Conservation (phyloP, 164 flowering plant species). For the Umbilicus rupestris region DNA sequence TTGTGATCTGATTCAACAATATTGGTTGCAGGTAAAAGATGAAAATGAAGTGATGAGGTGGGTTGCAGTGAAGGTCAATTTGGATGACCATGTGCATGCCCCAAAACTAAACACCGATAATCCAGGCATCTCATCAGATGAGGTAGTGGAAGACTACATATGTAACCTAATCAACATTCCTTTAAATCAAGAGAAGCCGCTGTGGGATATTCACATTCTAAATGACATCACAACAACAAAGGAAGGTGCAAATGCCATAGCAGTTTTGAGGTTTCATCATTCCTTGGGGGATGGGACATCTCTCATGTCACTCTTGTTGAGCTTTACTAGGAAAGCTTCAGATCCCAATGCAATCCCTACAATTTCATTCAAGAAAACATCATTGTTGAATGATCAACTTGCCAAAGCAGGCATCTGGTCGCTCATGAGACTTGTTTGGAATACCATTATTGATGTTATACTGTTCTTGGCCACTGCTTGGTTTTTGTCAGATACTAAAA, state of each 20-base stretch:
- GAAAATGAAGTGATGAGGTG: conserved; percentile 23
- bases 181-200: conserved; percentile 39
- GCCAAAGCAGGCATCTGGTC: conserved; percentile 7
- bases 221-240: conserved; percentile 35
- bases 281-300: conserved; percentile 70
- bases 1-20: not conserved
- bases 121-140: conserved; percentile 19
- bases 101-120: conserved; percentile 27
- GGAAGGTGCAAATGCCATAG: conserved; percentile 27
- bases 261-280: conserved; percentile 46
- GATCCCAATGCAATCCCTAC: conserved; percentile 44
- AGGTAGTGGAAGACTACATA: conserved; percentile 43
- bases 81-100: conserved; percentile 35
- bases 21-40: conserved; percentile 25
- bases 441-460: conserved; percentile 33
- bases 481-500: conserved; percentile 37
- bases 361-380: conserved; percentile 17
- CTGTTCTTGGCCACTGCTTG: conserved; percentile 27
- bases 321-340: conserved; percentile 39
- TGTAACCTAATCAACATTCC: conserved; percentile 25
- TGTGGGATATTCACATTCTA: conserved; percentile 63
- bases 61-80: conserved; percentile 32
- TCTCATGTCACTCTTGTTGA: conserved; percentile 47
- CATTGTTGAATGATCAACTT: not conserved
- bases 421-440: conserved; percentile 15